Percentiles rank a stretch among this genome's conserved stretches.
Evolutionary conservation across 495 filamentous ascomycete species (phyloP).

Genomic region (Haplographium delicatum): DNA sequence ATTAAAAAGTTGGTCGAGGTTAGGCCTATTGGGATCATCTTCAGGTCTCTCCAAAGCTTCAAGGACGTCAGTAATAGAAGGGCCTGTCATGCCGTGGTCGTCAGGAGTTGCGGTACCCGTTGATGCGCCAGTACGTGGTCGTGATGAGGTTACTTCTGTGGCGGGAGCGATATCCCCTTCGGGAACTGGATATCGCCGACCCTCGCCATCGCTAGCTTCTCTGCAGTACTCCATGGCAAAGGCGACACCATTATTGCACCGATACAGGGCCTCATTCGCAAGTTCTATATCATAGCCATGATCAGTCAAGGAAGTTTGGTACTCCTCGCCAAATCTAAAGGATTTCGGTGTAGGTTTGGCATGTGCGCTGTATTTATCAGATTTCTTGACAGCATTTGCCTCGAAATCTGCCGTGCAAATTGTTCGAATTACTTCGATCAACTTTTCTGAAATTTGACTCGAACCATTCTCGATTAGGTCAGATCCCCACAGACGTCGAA

Average conservation of each 20-base stretch:
- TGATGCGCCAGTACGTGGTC: constrained; percentile 17
- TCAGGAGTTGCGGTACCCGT: constrained; percentile 22
- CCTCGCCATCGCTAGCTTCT: constrained; percentile 36
- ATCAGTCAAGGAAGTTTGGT: constrained; percentile 36
- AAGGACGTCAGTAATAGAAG: constrained; percentile 7
- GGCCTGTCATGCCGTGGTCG: constrained; percentile 17
- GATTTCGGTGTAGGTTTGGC: constrained; percentile 27
- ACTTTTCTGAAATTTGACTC: constrained; percentile 65
- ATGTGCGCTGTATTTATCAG: constrained; percentile 40
- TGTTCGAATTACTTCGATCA: constrained; percentile 78
- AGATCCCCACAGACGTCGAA: constrained; percentile 77
- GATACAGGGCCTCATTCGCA: constrained; percentile 72
- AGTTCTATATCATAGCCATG: constrained; percentile 52
- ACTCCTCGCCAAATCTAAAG: constrained; percentile 44
- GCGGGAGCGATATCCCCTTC: constrained; percentile 34
- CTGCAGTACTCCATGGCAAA: constrained; percentile 71
- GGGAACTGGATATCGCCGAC: constrained; percentile 57
- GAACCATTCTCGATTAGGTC: constrained; percentile 72
- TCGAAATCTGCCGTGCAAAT: constrained; percentile 77
- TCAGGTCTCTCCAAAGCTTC: constrained; percentile 3
- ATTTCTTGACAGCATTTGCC: constrained; percentile 53
- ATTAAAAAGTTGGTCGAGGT: constrained; percentile 7
- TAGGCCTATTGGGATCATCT: not conserved
- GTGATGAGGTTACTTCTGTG: constrained; percentile 9
- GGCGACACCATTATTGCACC: constrained; percentile 61